A percentile compares a stretch with the other conserved stretches of the same genome.
These are phyloP conservation scores for Tricholoma saponaceum DNA, from an alignment of 768 basidiomycete genomes.

Conservation along the genomic window DNA sequence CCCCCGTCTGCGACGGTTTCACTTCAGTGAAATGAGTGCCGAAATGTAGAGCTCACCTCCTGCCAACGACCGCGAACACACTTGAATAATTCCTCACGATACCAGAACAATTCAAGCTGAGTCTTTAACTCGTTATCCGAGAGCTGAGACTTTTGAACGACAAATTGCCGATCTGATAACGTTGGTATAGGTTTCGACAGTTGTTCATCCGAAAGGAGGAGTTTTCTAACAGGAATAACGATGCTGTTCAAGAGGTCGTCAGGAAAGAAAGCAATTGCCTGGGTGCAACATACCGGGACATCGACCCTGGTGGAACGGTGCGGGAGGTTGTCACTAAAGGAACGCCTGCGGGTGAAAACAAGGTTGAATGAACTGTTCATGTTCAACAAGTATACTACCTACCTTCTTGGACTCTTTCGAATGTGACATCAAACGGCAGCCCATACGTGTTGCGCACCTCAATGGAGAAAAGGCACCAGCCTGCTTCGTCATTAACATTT, in stretches of 20 bases:
- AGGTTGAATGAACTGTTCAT: background rate
- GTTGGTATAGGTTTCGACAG: slow-evolving; percentile 75
- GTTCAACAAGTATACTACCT: slow-evolving; percentile 6
- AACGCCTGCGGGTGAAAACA: slow-evolving; percentile 29
- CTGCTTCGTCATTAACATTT: slow-evolving; percentile 44
- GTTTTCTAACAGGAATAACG: slow-evolving; percentile 68
- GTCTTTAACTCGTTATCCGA: slow-evolving; percentile 52
- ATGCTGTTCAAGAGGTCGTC: slow-evolving; percentile 36
- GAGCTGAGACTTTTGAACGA: slow-evolving; percentile 72
- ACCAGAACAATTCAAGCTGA: slow-evolving; percentile 92
- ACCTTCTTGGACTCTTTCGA: slow-evolving; percentile 68
- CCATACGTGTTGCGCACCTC: slow-evolving; percentile 93
- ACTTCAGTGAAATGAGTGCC: background rate
- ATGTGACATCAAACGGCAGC: slow-evolving; percentile 83
- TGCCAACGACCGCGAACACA: slow-evolving; percentile 71
- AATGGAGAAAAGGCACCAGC: slow-evolving; percentile 85
- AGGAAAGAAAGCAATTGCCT: background rate
- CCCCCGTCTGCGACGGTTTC: slow-evolving; percentile 57
- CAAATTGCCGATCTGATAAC: slow-evolving; percentile 85
- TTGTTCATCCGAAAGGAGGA: slow-evolving; percentile 54
- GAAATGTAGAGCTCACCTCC: slow-evolving; percentile 56
- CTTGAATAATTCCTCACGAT: slow-evolving; percentile 82
- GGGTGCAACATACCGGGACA: slow-evolving; percentile 53
- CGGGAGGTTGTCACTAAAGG: slow-evolving; percentile 41
- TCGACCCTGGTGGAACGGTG: slow-evolving; percentile 85